Evolutionary conservation across 768 basidiomycete species (phyloP).

Genomic region (Udeniomyces megalosporus): DNA sequence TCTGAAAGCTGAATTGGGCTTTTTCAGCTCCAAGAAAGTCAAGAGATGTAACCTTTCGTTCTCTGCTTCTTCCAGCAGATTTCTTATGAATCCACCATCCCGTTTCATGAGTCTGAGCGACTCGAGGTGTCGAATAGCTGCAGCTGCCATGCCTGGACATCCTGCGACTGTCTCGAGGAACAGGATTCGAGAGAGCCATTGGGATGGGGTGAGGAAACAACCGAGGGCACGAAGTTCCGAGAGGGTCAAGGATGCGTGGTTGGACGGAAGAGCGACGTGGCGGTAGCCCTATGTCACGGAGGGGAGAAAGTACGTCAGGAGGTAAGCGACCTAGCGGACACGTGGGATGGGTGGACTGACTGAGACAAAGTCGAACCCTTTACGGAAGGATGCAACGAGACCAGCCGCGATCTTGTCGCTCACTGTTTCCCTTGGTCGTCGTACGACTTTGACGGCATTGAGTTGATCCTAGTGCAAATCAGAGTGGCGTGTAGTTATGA

Average conservation of each 20-base stretch:
- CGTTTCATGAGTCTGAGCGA: conserved; percentile 62
- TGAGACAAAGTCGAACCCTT: conserved; percentile 55
- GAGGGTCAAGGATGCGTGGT: conserved; percentile 44
- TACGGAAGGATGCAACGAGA: conserved; percentile 40
- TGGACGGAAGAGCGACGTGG: conserved; percentile 21
- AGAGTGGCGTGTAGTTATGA: not conserved
- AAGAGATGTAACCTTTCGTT: conserved; percentile 67
- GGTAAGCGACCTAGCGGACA: too few relatives aligned
- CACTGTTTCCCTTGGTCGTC: conserved; percentile 45
- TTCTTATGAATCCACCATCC: conserved; percentile 72
- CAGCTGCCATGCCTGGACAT: conserved; percentile 43
- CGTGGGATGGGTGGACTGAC: not conserved
- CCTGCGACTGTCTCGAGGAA: conserved; percentile 74
- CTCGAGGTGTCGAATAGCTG: conserved; percentile 55
- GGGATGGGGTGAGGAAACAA: conserved; percentile 39
- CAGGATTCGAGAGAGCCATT: conserved; percentile 1
- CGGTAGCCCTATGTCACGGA: too few relatives aligned
- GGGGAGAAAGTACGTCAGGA: too few relatives aligned
- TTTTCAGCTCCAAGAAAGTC: conserved; percentile 86
- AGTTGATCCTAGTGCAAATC: conserved; percentile 20
- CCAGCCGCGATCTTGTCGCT: conserved; percentile 56
- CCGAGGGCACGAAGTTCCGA: conserved; percentile 59
- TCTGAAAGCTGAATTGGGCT: conserved; percentile 67
- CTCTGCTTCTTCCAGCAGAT: conserved; percentile 49
- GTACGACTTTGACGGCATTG: conserved; percentile 45